Base-by-base conservation (phyloP, 2,329 filamentous ascomycete genomes). In the Aspergillus transmontanensis region DNA sequence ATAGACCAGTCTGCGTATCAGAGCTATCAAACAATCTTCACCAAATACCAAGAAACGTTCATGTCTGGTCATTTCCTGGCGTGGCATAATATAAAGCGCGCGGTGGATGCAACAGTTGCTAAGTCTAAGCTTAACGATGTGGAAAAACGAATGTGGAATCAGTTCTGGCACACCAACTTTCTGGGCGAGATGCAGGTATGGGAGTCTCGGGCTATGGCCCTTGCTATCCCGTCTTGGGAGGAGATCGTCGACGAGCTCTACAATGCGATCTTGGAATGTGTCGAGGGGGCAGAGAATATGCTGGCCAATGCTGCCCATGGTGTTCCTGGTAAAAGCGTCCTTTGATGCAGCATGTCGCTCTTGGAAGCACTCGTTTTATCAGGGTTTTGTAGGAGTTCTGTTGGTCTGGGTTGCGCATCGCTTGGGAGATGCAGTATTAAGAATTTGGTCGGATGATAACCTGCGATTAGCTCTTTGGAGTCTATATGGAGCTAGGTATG, bases 141-240 rank as follows among this genome's bases (percentile, higher is more conserved):
- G 57, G 62, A 70, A 10, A 65, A 64, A 32, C n/a, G n/a, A 0
- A 59, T 70, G 57, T 73, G 70, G 65, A 54, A 59, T 26, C 23
- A 51, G 9, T 78, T 75, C 70, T 76, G 70, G 71, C 39, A 65
- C 2, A 32, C 51, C 1, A 30, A 21, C 1, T 77, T 74, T 56
- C 54, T 68, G 1, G 12, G 11, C 3, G 68, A 73, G 45, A 76
- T 74, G 72, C 30, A 34, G 9, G 65, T 68, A 39, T 77, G 73
- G 75, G 73, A 76, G 59, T 39, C 34, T 2, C 67, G 58, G 11
- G 14, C 73, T 10, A 21, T 67, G 4, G 45, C 61, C 1, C n/a
- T 76, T 19, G 21, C 48, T 0, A 19, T 77, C 19, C 75, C 76
- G 1, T 60, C 59, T 9, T 78, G 69, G 68, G 67, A 72, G 23